phyloP scores from a whole-genome alignment of 345 rosid genomes.

The Dovyalis caffra region DNA sequence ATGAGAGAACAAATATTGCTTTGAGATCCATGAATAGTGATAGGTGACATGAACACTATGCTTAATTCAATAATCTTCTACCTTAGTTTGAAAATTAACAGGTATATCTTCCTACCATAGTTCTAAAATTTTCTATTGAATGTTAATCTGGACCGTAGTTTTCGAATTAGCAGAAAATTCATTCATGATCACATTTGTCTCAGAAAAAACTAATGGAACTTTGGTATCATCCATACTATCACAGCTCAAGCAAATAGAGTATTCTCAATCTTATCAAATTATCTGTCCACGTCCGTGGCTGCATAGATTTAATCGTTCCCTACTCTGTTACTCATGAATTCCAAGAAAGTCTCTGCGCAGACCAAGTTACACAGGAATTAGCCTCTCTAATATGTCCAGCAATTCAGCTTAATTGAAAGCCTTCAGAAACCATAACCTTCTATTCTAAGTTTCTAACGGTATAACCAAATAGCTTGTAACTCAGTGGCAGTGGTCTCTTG shows the following conservation, averaged over 20 bases:
- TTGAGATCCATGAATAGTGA: too few relatives aligned
- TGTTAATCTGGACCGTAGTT: background rate
- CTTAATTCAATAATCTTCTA: too few relatives aligned
- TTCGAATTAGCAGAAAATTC: background rate
- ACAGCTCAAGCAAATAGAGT: background rate
- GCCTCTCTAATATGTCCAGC: background rate
- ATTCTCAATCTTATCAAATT: conserved; percentile 7
- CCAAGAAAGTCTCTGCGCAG: background rate
- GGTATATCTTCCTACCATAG: too few relatives aligned
- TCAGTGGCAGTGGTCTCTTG: too few relatives aligned
- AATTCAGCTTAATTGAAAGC: background rate
- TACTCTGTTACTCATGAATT: background rate
- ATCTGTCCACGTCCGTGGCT: background rate
- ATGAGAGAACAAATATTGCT: too few relatives aligned
- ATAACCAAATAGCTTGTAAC: too few relatives aligned
- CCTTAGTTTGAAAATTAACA: too few relatives aligned
- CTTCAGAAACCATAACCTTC: background rate
- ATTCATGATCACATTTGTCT: background rate
- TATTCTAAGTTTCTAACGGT: too few relatives aligned
- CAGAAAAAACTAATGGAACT: background rate
- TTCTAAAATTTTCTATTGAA: background rate
- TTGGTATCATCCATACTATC: conserved; percentile 1
- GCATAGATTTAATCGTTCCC: conserved; percentile 1
- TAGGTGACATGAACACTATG: too few relatives aligned
- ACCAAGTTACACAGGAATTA: background rate